Base-by-base conservation (phyloP, 257 asterid genomes). In the Solanum boliviense region DNA sequence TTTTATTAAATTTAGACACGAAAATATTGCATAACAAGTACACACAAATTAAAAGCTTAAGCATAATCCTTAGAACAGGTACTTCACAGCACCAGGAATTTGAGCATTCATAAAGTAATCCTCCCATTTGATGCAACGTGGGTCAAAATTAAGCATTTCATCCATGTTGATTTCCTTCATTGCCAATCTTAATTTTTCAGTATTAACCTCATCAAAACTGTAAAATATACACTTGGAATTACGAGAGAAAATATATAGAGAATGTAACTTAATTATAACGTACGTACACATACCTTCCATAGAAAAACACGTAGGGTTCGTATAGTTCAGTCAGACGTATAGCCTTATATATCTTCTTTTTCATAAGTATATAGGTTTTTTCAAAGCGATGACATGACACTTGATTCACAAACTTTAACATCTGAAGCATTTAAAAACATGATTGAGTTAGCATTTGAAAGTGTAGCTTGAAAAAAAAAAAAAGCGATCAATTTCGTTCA, bases 191-290 rank as follows among this genome's bases (percentile, higher is more conserved):
- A 94, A 82, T 38, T 82, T 93, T 29, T 88, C 94, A 2, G 96
- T 92, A 91, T 94, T 93, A 84, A n/a, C 88, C 84, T 94, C 96
- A 67, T 93, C 94, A 79, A 93, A 93, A 6, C 95, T 93, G 48
- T 34, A 73, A 35, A 73, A 35, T 73, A 73, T 32, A 46, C 56
- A 13, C 20, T 13, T 13, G 25, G 8, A 52, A 73, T 58, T 58
- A 18, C 4, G 8, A 35, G n/a, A 41, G 23, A 70, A 70, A 13
- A 68, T 68, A 16, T 70, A 13, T 16, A 89, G 11, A 56, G 4
- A n/a, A 25, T 29, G 52, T 11, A 27, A 38, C 20, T 48, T 48
- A 56, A 18, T 15, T 52, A 52, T 52, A 16, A 15, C 9, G 3
- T 48, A 48, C 3, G 68, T 35, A 9, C 13, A 88, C 98, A 20